Evolutionary conservation across 768 basidiomycete species (phyloP).

Genomic region (Chlorophyllum brunneum): DNA sequence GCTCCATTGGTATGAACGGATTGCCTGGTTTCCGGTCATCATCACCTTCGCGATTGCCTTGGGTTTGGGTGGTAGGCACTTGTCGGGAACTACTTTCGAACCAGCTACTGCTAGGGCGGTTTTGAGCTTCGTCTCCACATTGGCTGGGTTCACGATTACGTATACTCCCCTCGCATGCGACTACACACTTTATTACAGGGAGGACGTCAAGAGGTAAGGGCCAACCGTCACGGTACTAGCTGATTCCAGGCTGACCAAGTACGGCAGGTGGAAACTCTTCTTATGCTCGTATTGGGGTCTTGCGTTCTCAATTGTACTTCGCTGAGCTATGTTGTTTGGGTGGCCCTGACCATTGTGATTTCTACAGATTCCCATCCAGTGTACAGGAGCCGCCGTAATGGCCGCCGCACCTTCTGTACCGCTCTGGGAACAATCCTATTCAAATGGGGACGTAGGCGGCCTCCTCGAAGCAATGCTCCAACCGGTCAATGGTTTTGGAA

Average conservation of each 20-base stretch:
- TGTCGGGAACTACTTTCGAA: conserved; percentile 43
- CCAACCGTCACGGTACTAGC: too few relatives aligned
- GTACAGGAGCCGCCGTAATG: conserved; percentile 62
- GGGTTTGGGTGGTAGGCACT: conserved; percentile 71
- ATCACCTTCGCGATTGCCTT: conserved; percentile 67
- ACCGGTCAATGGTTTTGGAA: conserved; percentile 68
- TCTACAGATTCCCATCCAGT: conserved; percentile 38
- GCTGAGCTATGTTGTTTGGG: neutral
- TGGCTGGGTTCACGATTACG: conserved; percentile 72
- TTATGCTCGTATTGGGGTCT: conserved; percentile 68
- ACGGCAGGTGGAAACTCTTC: conserved; percentile 57
- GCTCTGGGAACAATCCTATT: conserved; percentile 58
- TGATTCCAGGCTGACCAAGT: too few relatives aligned
- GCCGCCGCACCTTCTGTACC: conserved; percentile 53
- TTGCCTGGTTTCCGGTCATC: conserved; percentile 77
- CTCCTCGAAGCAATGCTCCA: conserved; percentile 66
- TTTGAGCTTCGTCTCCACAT: conserved; percentile 62
- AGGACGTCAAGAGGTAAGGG: conserved; percentile 52
- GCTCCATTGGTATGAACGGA: conserved; percentile 61
- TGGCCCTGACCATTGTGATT: neutral
- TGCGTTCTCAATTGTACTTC: conserved; percentile 48
- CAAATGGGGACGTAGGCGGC: conserved; percentile 61
- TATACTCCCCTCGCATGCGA: conserved; percentile 63
- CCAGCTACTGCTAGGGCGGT: conserved; percentile 54
- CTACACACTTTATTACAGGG: conserved; percentile 68